Evolutionary conservation across 2,329 filamentous ascomycete genomes (phyloP).

Genomic region (Penicillium frequentans): DNA sequence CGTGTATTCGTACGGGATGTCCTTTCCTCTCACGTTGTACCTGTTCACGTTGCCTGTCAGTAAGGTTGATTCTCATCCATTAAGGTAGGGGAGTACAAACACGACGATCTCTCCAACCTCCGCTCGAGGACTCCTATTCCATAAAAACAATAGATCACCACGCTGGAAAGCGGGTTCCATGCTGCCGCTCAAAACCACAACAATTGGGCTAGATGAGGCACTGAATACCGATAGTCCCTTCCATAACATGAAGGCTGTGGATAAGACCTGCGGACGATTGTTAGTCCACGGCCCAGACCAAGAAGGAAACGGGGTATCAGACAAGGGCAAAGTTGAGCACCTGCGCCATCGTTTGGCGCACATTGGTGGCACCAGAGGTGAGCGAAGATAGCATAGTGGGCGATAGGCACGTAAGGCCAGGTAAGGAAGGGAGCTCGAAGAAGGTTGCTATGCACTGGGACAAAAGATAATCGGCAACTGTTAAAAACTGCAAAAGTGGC

Average conservation of each 20-base stretch:
- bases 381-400: constrained; percentile 67
- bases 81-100: not conserved
- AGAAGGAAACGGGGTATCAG: constrained; percentile 60
- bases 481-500: not conserved
- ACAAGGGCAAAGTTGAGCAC: constrained; percentile 89
- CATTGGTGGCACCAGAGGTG: constrained; percentile 59
- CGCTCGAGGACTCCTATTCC: constrained; percentile 62
- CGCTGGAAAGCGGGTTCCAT: constrained; percentile 64
- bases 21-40: constrained; percentile 72
- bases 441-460: not conserved
- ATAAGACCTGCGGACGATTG: not conserved
- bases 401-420: constrained; percentile 22
- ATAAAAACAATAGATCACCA: constrained; percentile 63
- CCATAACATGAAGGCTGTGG: constrained; percentile 84
- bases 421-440: not conserved
- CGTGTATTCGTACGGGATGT: constrained; percentile 64
- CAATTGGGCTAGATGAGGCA: constrained; percentile 70
- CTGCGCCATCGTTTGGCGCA: constrained; percentile 78
- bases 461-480: not conserved
- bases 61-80: not conserved
- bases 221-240: constrained; percentile 80
- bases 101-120: constrained; percentile 73
- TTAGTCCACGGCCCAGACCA: not conserved
- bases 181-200: constrained; percentile 65
- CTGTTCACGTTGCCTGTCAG: not conserved